Conservation (phyloP, 2,329 filamentous ascomycete genomes). For the Diaporthe nobilis region DNA sequence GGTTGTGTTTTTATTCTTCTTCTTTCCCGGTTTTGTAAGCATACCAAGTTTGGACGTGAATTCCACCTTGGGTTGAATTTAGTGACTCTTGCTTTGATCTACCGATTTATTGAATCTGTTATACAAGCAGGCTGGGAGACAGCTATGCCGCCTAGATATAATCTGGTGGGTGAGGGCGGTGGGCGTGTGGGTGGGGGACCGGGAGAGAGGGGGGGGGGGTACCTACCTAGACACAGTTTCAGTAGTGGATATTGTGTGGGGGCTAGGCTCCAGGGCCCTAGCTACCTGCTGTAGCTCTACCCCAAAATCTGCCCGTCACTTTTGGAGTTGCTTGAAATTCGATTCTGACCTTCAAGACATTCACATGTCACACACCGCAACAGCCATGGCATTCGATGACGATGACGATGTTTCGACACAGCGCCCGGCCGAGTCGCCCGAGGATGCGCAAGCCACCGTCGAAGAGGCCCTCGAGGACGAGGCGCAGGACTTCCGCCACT, state of each 20-base stretch:
- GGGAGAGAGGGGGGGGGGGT: too few relatives aligned
- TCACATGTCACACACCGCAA: neutral
- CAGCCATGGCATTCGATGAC: slow-evolving; percentile 49
- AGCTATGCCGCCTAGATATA: neutral
- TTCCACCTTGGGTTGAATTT: too few relatives aligned
- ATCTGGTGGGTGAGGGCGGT: too few relatives aligned
- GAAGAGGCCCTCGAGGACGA: slow-evolving; percentile 82
- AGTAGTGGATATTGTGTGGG: neutral
- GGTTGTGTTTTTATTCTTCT: neutral
- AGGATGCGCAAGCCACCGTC: slow-evolving; percentile 51
- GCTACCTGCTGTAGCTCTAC: neutral
- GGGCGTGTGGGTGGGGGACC: too few relatives aligned
- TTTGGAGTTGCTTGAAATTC: neutral
- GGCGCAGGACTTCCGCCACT: slow-evolving; percentile 88
- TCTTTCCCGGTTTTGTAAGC: neutral
- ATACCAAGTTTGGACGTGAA: neutral
- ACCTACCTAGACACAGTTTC: neutral
- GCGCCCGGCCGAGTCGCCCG: slow-evolving; percentile 46
- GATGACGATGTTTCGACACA: slow-evolving; percentile 46
- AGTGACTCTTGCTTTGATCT: too few relatives aligned
- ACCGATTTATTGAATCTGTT: too few relatives aligned
- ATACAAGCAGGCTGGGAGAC: too few relatives aligned
- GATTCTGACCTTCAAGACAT: neutral
- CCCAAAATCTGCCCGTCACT: slow-evolving; percentile 5
- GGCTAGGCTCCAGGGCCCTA: neutral